Percentiles rank a stretch among this genome's conserved stretches.
Evolutionary conservation across 306 rosid species (phyloP).

Genomic region (Prunus kanzakura): DNA sequence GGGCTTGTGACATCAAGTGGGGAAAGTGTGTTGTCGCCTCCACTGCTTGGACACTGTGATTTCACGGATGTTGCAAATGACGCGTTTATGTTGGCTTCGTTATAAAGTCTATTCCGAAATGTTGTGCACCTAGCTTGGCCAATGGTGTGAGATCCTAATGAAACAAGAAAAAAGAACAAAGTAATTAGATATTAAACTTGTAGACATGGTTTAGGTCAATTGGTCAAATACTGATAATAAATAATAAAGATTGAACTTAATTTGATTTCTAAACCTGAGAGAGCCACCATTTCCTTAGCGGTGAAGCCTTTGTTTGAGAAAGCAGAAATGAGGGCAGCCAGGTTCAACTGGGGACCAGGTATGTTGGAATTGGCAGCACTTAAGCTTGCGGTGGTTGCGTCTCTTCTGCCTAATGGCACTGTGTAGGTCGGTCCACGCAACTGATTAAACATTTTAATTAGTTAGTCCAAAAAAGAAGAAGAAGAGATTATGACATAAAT

Average conservation of each 20-base stretch:
- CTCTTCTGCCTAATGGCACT: conserved; percentile 65
- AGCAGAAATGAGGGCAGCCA: conserved; percentile 36
- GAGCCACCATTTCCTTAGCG: conserved; percentile 54
- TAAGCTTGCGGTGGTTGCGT: conserved; percentile 63
- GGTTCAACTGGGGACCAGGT: conserved; percentile 39
- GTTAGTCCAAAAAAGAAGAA: too few species aligned
- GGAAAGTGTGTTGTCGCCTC: conserved; percentile 44
- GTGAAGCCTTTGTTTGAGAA: conserved; percentile 59
- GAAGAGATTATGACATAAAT: too few species aligned
- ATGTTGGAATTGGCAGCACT: conserved; percentile 44
- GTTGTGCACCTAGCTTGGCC: conserved; percentile 43
- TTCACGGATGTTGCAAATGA: conserved; percentile 36
- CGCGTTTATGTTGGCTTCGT: conserved; percentile 56
- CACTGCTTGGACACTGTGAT: conserved; percentile 43
- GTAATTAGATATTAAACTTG: not conserved
- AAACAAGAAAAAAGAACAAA: not conserved
- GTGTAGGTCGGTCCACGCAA: conserved; percentile 54
- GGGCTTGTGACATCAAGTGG: conserved; percentile 45
- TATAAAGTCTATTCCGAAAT: conserved; percentile 50
- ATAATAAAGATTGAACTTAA: not conserved
- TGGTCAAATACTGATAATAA: not conserved
- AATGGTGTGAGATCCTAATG: conserved; percentile 59
- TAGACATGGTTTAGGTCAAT: not conserved
- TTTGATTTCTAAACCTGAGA: conserved; percentile 40
- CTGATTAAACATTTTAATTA: conserved; percentile 20